Percentiles rank a stretch among this genome's conserved stretches.
These are phyloP conservation scores for Pinus taeda DNA, from an alignment of 75 land plant species.

Conservation along the genomic window DNA sequence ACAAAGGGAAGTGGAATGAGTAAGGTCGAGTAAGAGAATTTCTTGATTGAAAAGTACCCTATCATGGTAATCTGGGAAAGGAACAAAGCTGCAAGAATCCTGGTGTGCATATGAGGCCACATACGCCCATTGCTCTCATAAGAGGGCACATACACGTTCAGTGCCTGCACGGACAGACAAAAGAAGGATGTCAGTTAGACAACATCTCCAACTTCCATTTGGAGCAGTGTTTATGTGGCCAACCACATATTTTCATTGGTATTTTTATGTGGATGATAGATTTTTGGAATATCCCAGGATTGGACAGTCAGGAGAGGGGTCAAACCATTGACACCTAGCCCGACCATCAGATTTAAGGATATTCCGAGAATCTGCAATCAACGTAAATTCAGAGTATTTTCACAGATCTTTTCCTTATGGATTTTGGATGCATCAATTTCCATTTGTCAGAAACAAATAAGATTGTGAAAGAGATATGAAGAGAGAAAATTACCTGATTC, in stretches of 20 bases:
- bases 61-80: constrained; percentile 84
- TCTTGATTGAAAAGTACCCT: constrained; percentile 76
- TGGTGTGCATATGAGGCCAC: constrained; percentile 88
- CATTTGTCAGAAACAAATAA: not conserved
- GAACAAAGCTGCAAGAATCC: constrained; percentile 65
- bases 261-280: no score
- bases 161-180: no score
- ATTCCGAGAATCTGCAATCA: no score
- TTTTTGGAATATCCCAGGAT: no score
- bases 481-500: constrained; percentile 54
- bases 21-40: constrained; percentile 48
- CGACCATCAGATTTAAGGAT: no score
- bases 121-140: constrained; percentile 87
- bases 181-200: no score
- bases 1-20: constrained; percentile 55
- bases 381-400: not conserved
- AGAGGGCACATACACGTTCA: constrained; percentile 80
- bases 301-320: no score
- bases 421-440: not conserved
- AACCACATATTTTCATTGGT: not conserved
- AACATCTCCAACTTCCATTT: not conserved
- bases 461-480: not conserved
- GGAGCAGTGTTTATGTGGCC: not conserved
- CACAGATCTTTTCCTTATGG: not conserved
- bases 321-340: no score